These are phyloP conservation scores for Candida odintsovae DNA, from an alignment of 805 yeast species.

Conservation along the genomic window DNA sequence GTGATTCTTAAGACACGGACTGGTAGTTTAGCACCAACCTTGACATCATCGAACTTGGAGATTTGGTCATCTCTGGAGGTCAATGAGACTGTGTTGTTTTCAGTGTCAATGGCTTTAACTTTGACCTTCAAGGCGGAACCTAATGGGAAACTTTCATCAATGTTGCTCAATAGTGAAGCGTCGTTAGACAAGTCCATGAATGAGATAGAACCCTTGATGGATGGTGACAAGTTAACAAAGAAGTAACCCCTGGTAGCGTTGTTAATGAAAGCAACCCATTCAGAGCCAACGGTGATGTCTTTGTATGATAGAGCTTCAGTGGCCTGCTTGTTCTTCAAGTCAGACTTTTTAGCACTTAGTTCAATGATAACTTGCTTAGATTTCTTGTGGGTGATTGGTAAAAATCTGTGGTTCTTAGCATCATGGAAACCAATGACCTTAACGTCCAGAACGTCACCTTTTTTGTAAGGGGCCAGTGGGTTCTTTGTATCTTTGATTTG, in stretches of 20 bases:
- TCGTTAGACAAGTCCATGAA: conserved; percentile 58
- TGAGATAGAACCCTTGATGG: conserved; percentile 59
- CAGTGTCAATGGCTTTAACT: conserved; percentile 48
- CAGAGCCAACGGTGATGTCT: conserved; percentile 43
- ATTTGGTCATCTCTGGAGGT: conserved; percentile 43
- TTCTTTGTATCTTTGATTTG: conserved; percentile 52
- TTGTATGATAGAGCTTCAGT: conserved; percentile 31
- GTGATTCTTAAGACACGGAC: conserved; percentile 56
- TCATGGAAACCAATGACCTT: conserved; percentile 76
- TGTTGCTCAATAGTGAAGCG: conserved; percentile 37
- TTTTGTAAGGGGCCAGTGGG: conserved; percentile 55
- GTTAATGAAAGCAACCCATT: conserved; percentile 57
- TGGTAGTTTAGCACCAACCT: conserved; percentile 51
- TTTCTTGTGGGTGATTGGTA: conserved; percentile 57
- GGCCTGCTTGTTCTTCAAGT: conserved; percentile 23
- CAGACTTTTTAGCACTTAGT: conserved; percentile 48
- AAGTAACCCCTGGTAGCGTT: conserved; percentile 53
- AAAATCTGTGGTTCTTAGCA: conserved; percentile 57
- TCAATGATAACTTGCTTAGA: conserved; percentile 57
- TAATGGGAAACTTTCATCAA: conserved; percentile 57
- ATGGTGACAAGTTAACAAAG: conserved; percentile 68
- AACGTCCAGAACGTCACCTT: conserved; percentile 53
- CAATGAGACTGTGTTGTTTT: conserved; percentile 44
- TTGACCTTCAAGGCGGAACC: conserved; percentile 64
- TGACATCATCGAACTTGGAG: conserved; percentile 40